Conservation (phyloP, 2,329 filamentous ascomycete species). For the Penicillium sumatraense region DNA sequence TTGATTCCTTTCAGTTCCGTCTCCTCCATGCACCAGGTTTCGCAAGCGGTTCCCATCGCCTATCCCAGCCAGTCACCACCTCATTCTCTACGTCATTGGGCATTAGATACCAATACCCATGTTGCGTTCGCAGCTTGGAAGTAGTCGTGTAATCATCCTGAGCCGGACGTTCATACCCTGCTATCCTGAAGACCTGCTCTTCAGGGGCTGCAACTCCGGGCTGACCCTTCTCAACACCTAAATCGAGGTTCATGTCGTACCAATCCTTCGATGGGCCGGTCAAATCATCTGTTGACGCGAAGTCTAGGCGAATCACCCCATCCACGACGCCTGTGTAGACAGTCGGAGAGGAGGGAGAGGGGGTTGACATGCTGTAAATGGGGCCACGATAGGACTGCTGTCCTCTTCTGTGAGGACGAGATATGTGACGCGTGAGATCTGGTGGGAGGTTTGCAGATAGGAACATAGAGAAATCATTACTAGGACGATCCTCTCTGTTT, state of each 20-base stretch:
- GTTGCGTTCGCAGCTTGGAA: conserved; percentile 42
- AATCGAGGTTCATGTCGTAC: conserved; percentile 38
- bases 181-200: conserved; percentile 40
- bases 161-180: conserved; percentile 50
- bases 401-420: conserved; percentile 21
- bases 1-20: conserved; percentile 9
- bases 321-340: conserved; percentile 51
- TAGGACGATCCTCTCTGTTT: conserved; percentile 13
- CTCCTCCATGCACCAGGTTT: conserved; percentile 37
- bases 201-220: conserved; percentile 2
- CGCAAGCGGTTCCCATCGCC: conserved; percentile 40
- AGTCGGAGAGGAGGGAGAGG: conserved; percentile 50
- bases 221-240: conserved; percentile 26
- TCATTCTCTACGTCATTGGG: conserved; percentile 26
- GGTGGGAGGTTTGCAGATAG: conserved; percentile 36
- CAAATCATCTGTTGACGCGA: conserved; percentile 50
- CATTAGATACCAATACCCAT: conserved; percentile 30
- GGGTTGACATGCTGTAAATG: conserved; percentile 50
- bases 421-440: conserved; percentile 3
- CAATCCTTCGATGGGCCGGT: conserved; percentile 34
- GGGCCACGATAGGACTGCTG: conserved; percentile 45
- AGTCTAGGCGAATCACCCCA: conserved; percentile 48
- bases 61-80: conserved; percentile 41
- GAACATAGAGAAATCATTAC: conserved; percentile 49
- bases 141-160: conserved; percentile 35